phyloP scores from a whole-genome alignment of 2,329 filamentous ascomycete species.

The Emergomyces africanus region DNA sequence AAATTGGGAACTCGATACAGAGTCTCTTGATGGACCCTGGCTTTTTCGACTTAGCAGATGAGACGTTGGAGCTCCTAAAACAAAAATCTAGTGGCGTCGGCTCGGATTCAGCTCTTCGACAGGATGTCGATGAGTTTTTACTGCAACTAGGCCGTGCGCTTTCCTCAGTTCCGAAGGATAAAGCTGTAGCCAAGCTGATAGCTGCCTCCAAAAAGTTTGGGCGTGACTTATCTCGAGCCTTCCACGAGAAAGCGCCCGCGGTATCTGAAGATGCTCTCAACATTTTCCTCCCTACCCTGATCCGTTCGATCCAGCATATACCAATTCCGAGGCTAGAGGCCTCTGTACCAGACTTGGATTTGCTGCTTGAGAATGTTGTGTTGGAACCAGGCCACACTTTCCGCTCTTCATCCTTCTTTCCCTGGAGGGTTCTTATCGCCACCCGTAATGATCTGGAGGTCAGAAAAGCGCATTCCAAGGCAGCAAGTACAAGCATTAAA shows the following conservation, averaged over 20 bases:
- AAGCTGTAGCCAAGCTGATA: slow-evolving; percentile 57
- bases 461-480: slow-evolving; percentile 56
- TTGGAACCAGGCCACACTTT: slow-evolving; percentile 76
- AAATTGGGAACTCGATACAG: slow-evolving; percentile 62
- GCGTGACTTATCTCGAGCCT: slow-evolving; percentile 53
- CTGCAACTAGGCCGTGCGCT: slow-evolving; percentile 56
- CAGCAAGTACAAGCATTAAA: slow-evolving; percentile 53
- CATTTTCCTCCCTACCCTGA: slow-evolving; percentile 64
- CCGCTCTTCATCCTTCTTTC: slow-evolving; percentile 79
- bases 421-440: slow-evolving; percentile 66
- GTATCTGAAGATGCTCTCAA: slow-evolving; percentile 64
- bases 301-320: slow-evolving; percentile 70
- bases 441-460: slow-evolving; percentile 81
- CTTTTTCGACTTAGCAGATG: slow-evolving; percentile 66
- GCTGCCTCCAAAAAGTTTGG: slow-evolving; percentile 55
- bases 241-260: slow-evolving; percentile 53
- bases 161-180: slow-evolving; percentile 55
- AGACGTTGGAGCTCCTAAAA: slow-evolving; percentile 48
- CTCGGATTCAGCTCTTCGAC: slow-evolving; percentile 52
- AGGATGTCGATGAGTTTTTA: slow-evolving; percentile 62
- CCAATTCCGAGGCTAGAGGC: slow-evolving; percentile 87
- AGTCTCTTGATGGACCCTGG: slow-evolving; percentile 73
- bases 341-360: slow-evolving; percentile 67
- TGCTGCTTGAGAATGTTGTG: slow-evolving; percentile 81
- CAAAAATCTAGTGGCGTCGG: slow-evolving; percentile 46